Evolutionary conservation across 2,329 filamentous ascomycete genomes (phyloP).

Genomic region (Coleophoma cylindrospora): DNA sequence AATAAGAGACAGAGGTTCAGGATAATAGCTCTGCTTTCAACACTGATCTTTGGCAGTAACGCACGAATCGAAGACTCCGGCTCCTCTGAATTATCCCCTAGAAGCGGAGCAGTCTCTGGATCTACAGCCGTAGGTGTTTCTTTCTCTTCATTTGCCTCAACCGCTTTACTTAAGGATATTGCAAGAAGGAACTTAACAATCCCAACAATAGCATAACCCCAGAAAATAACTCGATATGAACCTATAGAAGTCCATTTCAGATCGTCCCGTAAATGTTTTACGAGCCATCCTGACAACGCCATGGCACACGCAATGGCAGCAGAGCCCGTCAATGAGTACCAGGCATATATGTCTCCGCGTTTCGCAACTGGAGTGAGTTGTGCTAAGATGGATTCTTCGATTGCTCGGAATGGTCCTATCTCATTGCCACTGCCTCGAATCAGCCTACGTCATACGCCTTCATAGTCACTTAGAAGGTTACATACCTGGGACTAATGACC

Average conservation of each 20-base stretch:
- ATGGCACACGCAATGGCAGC: constrained; percentile 55
- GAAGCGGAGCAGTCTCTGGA: constrained; percentile 21
- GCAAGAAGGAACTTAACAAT: constrained; percentile 47
- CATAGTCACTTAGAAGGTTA: constrained; percentile 38
- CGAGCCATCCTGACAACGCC: constrained; percentile 50
- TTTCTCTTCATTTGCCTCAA: constrained; percentile 27
- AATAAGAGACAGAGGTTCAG: constrained; percentile 63
- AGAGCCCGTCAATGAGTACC: constrained; percentile 51
- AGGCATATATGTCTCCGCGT: constrained; percentile 50
- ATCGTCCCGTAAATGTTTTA: constrained; percentile 39
- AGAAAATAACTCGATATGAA: constrained; percentile 50
- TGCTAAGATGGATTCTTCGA: constrained; percentile 52
- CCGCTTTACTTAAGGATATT: constrained; percentile 36
- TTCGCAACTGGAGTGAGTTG: constrained; percentile 39
- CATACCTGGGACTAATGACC: constrained; percentile 48
- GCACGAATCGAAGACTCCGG: constrained; percentile 14
- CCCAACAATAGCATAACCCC: constrained; percentile 48
- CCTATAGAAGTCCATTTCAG: constrained; percentile 35
- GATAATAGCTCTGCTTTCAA: constrained; percentile 47
- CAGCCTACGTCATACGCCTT: constrained; percentile 38
- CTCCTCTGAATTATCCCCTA: constrained; percentile 15
- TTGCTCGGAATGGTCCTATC: constrained; percentile 53
- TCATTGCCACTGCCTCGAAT: constrained; percentile 43
- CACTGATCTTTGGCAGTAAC: constrained; percentile 53
- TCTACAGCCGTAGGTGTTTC: constrained; percentile 16